Evolutionary conservation across 2,329 filamentous ascomycete genomes (phyloP).

Genomic region (Diaporthe amygdali): DNA sequence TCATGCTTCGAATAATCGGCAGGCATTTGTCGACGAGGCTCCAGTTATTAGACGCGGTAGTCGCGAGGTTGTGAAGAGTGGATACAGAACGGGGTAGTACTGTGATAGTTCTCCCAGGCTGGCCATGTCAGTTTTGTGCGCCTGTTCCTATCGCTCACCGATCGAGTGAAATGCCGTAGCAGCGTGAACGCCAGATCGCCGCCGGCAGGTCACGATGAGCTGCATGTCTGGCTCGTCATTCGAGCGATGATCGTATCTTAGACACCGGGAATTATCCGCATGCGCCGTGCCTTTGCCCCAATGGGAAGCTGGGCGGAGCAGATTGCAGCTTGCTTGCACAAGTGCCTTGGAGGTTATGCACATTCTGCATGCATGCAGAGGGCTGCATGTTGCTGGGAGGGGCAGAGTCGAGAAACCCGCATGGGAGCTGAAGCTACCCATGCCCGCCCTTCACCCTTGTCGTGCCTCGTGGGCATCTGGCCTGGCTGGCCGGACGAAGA

Average conservation of each 20-base stretch:
- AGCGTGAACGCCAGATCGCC: slow-evolving; percentile 13
- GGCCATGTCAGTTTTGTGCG: neutral
- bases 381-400: slow-evolving; percentile 18
- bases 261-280: slow-evolving; percentile 15
- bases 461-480: slow-evolving; percentile 27
- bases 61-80: slow-evolving; percentile 10
- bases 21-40: slow-evolving; percentile 10
- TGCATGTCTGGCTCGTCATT: slow-evolving; percentile 18
- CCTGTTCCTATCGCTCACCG: neutral
- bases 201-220: slow-evolving; percentile 5
- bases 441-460: slow-evolving; percentile 14
- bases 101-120: neutral
- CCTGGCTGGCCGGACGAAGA: neutral
- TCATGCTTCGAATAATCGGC: neutral
- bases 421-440: slow-evolving; percentile 18
- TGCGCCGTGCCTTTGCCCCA: slow-evolving; percentile 17
- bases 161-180: neutral
- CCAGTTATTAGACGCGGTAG: slow-evolving; percentile 19
- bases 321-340: neutral
- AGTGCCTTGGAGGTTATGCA: slow-evolving; percentile 17
- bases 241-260: slow-evolving; percentile 20
- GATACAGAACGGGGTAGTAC: neutral
- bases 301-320: slow-evolving; percentile 20
- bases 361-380: slow-evolving; percentile 14
- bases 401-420: slow-evolving; percentile 17